phyloP scores from a whole-genome alignment of 306 rosid species.

The Quercus mongolica region DNA sequence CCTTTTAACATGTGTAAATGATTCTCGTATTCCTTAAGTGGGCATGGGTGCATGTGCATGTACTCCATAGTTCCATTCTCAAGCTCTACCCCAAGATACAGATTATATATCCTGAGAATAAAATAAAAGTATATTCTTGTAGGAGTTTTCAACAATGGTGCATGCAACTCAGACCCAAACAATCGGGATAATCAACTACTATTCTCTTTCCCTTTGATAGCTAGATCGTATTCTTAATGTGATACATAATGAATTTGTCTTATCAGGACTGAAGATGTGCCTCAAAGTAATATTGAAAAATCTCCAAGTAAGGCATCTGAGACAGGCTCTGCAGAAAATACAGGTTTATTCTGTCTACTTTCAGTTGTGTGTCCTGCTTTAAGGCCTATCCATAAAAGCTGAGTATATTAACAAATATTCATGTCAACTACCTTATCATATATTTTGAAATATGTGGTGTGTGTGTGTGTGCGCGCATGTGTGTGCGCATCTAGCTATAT shows the following conservation, averaged over 20 bases:
- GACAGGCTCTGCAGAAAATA: conserved; percentile 26
- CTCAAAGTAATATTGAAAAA: conserved; percentile 32
- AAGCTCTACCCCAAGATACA: neutral
- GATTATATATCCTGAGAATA: neutral
- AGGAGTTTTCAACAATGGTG: neutral
- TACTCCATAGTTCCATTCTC: neutral
- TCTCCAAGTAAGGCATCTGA: conserved; percentile 24
- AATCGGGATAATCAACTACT: neutral
- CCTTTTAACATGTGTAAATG: neutral
- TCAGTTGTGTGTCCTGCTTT: neutral
- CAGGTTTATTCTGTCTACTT: conserved; percentile 40
- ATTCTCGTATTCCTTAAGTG: neutral
- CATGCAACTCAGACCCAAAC: neutral
- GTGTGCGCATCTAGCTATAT: neutral
- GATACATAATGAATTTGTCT: neutral
- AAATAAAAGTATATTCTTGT: neutral
- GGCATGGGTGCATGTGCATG: neutral
- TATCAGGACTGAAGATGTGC: conserved; percentile 48
- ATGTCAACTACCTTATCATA: neutral
- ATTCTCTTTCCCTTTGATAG: neutral
- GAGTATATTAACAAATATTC: neutral
- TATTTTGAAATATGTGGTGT: neutral
- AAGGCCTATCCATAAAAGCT: neutral
- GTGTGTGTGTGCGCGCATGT: neutral
- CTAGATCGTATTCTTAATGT: neutral